Conservation (phyloP, 2,329 filamentous ascomycete species). For the Claviceps digitariae region DNA sequence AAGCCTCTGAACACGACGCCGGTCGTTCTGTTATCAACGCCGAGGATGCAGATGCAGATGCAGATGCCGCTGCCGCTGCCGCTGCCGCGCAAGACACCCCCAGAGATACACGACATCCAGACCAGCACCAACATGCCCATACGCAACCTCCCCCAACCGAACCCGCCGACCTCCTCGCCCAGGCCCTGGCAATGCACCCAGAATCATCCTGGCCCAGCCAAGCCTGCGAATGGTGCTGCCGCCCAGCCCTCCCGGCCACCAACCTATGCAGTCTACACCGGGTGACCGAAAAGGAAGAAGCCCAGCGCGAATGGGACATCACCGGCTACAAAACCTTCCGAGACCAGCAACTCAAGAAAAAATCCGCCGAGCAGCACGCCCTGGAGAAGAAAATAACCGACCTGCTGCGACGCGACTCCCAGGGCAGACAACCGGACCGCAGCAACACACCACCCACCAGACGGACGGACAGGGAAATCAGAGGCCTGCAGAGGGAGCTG, state of each 20-base stretch:
- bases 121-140: background rate
- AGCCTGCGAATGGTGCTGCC: background rate
- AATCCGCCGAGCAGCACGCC: background rate
- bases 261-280: background rate
- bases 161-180: background rate
- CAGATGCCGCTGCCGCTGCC: too few relatives aligned
- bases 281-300: background rate
- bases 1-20: background rate
- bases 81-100: background rate
- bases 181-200: too few relatives aligned
- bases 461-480: background rate
- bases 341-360: background rate
- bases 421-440: too few relatives aligned
- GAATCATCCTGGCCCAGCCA: background rate
- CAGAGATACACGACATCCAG: background rate
- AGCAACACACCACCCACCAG: too few relatives aligned
- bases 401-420: background rate
- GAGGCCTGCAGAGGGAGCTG: background rate
- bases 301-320: background rate
- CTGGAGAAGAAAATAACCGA: background rate
- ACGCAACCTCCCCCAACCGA: too few relatives aligned
- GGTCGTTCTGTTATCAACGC: background rate
- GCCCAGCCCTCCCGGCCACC: background rate
- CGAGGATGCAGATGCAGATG: background rate
- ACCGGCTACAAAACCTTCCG: background rate